phyloP scores from a whole-genome alignment of 768 basidiomycete genomes.

The Phlegmacium glaucopus region DNA sequence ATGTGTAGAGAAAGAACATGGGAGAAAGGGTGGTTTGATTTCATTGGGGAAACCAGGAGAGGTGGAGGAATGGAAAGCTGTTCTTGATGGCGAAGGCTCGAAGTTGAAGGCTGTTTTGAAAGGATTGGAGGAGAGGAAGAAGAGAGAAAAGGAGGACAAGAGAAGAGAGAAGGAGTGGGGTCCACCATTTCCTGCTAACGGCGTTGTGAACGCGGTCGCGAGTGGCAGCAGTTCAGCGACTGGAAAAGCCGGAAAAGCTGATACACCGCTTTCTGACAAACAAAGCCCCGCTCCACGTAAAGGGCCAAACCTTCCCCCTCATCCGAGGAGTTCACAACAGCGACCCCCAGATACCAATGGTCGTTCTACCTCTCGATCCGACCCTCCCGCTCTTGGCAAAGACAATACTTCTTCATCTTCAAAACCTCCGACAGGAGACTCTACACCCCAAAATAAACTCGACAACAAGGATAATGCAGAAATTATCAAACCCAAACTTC shows the following conservation, averaged over 20 bases:
- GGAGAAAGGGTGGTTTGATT: slow-evolving; percentile 47
- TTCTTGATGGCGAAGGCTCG: slow-evolving; percentile 74
- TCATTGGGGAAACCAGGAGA: slow-evolving; percentile 35
- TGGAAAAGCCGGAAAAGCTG: slow-evolving; percentile 3
- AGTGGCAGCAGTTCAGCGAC: slow-evolving; percentile 6
- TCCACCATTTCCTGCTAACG: background rate
- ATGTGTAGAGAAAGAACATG: slow-evolving; percentile 67
- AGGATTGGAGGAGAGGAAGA: slow-evolving; percentile 57
- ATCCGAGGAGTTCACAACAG: background rate
- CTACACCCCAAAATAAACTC: too few species aligned
- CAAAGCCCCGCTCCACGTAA: slow-evolving; percentile 13
- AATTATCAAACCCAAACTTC: too few species aligned
- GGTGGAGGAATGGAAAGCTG: slow-evolving; percentile 65
- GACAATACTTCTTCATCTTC: too few species aligned
- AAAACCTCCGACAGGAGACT: too few species aligned
- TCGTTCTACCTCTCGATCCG: background rate
- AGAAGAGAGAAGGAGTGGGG: slow-evolving; percentile 34
- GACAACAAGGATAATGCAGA: too few species aligned
- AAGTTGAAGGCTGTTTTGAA: slow-evolving; percentile 62
- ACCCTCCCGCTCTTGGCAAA: too few species aligned
- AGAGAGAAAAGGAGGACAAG: slow-evolving; percentile 46
- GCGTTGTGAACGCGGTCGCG: background rate
- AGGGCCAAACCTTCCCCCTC: background rate
- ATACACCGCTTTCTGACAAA: slow-evolving; percentile 13
- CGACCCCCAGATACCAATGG: background rate